A percentile compares a stretch with the other conserved stretches of the same genome.
Conservation (phyloP, 2,329 filamentous ascomycete species). For the Myotisia sp. region DNA sequence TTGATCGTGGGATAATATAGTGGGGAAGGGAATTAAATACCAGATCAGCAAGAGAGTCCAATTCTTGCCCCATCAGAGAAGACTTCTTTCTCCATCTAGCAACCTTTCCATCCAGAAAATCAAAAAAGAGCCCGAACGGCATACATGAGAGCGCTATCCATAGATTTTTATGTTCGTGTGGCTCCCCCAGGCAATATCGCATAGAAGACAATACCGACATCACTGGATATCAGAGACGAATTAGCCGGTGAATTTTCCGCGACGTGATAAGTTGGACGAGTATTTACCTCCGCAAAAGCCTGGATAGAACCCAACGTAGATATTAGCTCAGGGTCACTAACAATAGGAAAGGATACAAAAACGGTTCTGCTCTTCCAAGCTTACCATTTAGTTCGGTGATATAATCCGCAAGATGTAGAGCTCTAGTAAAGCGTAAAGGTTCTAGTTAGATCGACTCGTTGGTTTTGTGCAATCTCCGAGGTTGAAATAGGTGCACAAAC, state of each 20-base stretch:
- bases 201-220: slow-evolving; percentile 94
- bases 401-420: slow-evolving; percentile 37
- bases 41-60: slow-evolving; percentile 89
- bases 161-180: slow-evolving; percentile 51
- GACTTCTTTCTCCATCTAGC: slow-evolving; percentile 95
- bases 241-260: no score
- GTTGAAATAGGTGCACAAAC: slow-evolving; percentile 18
- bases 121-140: slow-evolving; percentile 89
- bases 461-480: not conserved
- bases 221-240: slow-evolving; percentile 32
- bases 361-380: no score
- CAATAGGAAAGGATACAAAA: not conserved
- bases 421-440: slow-evolving; percentile 18
- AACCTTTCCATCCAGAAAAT: slow-evolving; percentile 95
- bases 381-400: slow-evolving; percentile 38
- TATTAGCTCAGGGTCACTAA: slow-evolving; percentile 1
- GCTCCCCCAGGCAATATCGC: slow-evolving; percentile 71
- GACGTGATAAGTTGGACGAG: not conserved
- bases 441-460: slow-evolving; percentile 3
- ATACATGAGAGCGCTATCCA: slow-evolving; percentile 77
- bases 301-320: slow-evolving; percentile 13
- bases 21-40: slow-evolving; percentile 37
- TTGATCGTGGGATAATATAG: slow-evolving; percentile 1
- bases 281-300: slow-evolving; percentile 37
- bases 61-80: slow-evolving; percentile 91